phyloP scores from a whole-genome alignment of 805 yeast species.

The Yarrowia yakushimensis region DNA sequence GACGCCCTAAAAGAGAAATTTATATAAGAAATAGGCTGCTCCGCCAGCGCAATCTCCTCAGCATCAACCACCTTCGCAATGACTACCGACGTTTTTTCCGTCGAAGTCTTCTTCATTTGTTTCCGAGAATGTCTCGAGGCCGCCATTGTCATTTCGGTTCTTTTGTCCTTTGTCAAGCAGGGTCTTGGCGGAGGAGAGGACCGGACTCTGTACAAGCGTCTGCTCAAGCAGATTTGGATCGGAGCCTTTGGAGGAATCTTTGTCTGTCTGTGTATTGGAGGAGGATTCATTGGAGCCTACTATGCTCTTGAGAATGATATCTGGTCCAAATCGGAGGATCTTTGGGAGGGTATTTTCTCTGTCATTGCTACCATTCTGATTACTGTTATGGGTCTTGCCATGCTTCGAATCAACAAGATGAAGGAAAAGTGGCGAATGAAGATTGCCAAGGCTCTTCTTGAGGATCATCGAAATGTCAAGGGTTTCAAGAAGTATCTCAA shows the following conservation, averaged over 20 bases:
- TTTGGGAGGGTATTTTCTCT: constrained; percentile 97
- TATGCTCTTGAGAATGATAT: constrained; percentile 77
- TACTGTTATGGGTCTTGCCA: constrained; percentile 89
- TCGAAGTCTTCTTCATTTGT: constrained; percentile 76
- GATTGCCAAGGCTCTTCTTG: constrained; percentile 78
- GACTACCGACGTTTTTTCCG: constrained; percentile 50
- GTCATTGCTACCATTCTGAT: constrained; percentile 84
- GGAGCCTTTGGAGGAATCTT: constrained; percentile 74
- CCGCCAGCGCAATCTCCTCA: not conserved
- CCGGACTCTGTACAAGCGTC: constrained; percentile 50
- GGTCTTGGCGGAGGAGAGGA: constrained; percentile 43
- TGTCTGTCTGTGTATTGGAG: constrained; percentile 80
- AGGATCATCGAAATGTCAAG: constrained; percentile 43
- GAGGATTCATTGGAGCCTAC: constrained; percentile 92
- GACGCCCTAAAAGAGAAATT: not conserved
- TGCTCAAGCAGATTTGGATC: constrained; percentile 79
- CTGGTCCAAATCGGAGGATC: constrained; percentile 82
- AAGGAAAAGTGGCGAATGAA: constrained; percentile 95
- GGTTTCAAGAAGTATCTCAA: constrained; percentile 47
- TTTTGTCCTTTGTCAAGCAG: constrained; percentile 87
- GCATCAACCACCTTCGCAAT: not conserved
- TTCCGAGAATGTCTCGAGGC: constrained; percentile 95
- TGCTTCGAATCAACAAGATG: constrained; percentile 93
- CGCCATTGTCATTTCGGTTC: constrained; percentile 81
- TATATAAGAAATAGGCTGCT: constrained; percentile 3